These are phyloP conservation scores for Brettanomyces nanus DNA, from an alignment of 805 yeast species.

Conservation along the genomic window DNA sequence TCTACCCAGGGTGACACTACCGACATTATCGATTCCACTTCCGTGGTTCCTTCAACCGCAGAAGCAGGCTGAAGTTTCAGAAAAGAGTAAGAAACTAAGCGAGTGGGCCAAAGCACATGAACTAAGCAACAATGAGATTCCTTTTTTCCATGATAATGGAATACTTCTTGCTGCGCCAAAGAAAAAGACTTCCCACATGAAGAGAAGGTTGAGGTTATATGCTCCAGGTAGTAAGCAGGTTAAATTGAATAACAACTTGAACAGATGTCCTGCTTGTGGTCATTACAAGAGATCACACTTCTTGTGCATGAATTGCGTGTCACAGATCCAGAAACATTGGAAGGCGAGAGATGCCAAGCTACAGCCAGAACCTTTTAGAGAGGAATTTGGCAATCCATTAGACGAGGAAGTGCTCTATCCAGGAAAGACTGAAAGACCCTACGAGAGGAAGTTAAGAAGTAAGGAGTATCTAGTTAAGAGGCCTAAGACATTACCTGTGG, in stretches of 20 bases:
- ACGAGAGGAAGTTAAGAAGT: constrained; percentile 39
- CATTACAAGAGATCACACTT: constrained; percentile 83
- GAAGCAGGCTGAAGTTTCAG: constrained; percentile 9
- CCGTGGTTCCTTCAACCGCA: constrained; percentile 13
- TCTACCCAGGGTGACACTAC: constrained; percentile 10
- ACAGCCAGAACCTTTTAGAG: constrained; percentile 26
- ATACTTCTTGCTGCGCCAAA: constrained; percentile 85
- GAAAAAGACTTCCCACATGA: constrained; percentile 82
- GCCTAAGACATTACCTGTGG: constrained; percentile 47
- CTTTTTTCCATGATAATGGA: constrained; percentile 55
- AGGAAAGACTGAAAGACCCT: constrained; percentile 47
- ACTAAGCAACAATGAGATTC: constrained; percentile 19
- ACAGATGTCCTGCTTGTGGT: constrained; percentile 95
- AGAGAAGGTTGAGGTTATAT: constrained; percentile 74
- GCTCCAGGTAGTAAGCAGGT: constrained; percentile 80
- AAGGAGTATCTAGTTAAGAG: constrained; percentile 49
- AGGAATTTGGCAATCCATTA: constrained; percentile 41
- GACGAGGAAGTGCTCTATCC: constrained; percentile 69
- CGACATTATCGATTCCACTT: constrained; percentile 11
- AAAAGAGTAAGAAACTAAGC: constrained; percentile 28
- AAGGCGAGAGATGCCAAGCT: constrained; percentile 26
- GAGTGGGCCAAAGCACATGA: constrained; percentile 26
- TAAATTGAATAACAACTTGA: constrained; percentile 65
- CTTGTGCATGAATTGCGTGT: constrained; percentile 87
- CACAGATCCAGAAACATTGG: constrained; percentile 72